phyloP scores from a whole-genome alignment of 2,329 filamentous ascomycete genomes.

The Aspergillus ustus region DNA sequence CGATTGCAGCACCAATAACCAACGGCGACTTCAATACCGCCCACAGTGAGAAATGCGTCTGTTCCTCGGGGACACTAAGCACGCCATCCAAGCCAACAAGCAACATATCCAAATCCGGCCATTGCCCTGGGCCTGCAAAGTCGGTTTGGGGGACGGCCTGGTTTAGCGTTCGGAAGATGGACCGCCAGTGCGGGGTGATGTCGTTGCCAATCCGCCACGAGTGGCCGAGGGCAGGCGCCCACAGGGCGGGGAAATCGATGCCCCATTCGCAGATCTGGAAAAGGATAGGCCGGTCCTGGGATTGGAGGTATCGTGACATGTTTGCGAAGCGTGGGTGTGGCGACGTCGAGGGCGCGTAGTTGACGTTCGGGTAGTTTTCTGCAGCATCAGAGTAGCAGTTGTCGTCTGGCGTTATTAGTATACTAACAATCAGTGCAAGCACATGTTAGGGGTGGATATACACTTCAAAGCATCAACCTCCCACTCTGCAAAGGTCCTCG shows the following conservation, averaged over 20 bases:
- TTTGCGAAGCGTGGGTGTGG: slow-evolving; percentile 51
- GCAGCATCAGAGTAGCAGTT: slow-evolving; percentile 54
- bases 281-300: slow-evolving; percentile 48
- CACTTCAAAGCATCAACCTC: slow-evolving; percentile 57
- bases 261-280: slow-evolving; percentile 62
- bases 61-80: slow-evolving; percentile 53
- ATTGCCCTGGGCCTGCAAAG: slow-evolving; percentile 53
- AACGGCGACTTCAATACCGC: slow-evolving; percentile 58
- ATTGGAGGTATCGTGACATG: slow-evolving; percentile 52
- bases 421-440: background rate
- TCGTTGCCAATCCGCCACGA: slow-evolving; percentile 60
- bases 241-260: slow-evolving; percentile 53
- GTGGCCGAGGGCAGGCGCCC: slow-evolving; percentile 54
- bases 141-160: slow-evolving; percentile 55
- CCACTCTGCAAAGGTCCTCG: slow-evolving; percentile 42
- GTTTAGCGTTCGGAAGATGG: slow-evolving; percentile 58
- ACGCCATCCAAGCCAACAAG: slow-evolving; percentile 53
- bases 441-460: slow-evolving; percentile 12
- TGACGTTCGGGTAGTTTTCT: slow-evolving; percentile 47
- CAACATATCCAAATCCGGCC: slow-evolving; percentile 60
- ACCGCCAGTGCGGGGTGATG: slow-evolving; percentile 57
- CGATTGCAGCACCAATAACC: slow-evolving; percentile 49
- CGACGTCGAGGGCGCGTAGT: slow-evolving; percentile 44
- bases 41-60: slow-evolving; percentile 60
- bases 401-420: slow-evolving; percentile 44